Conservation (phyloP, 108 stramenopile species). For the Cyclotella kingstonii region DNA sequence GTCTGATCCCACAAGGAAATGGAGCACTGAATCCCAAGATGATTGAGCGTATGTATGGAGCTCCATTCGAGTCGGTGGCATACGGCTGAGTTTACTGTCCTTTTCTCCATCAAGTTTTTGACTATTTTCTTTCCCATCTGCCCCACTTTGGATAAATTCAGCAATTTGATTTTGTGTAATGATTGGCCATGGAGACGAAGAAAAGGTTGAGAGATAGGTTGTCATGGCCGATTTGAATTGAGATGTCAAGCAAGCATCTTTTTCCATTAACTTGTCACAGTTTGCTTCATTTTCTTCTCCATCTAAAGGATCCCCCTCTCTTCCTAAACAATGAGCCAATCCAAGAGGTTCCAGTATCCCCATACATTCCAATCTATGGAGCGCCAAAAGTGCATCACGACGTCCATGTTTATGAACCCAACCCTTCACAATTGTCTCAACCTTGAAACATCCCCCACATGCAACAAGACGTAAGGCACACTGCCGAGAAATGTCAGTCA, state of each 20-base stretch:
- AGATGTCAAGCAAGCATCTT: slow-evolving; percentile 23
- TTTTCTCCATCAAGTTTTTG: slow-evolving; percentile 6
- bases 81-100: slow-evolving; percentile 29
- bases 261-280: slow-evolving; percentile 27
- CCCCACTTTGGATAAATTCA: slow-evolving; percentile 8
- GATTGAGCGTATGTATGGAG: slow-evolving; percentile 76
- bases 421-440: slow-evolving; percentile 17
- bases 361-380: slow-evolving; percentile 34
- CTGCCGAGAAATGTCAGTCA: slow-evolving; percentile 40
- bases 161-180: slow-evolving; percentile 36
- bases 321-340: slow-evolving; percentile 12
- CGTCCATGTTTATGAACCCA: slow-evolving; percentile 33
- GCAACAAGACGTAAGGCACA: slow-evolving; percentile 30
- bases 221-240: slow-evolving; percentile 38
- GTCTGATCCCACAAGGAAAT: slow-evolving; percentile 78
- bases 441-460: slow-evolving; percentile 40
- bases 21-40: slow-evolving; percentile 82
- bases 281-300: slow-evolving; percentile 22
- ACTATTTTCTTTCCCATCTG: slow-evolving; percentile 5
- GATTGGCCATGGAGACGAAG: slow-evolving; percentile 39
- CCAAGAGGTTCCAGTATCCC: slow-evolving; percentile 35
- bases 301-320: slow-evolving; percentile 8
- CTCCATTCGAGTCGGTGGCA: slow-evolving; percentile 61
- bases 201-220: slow-evolving; percentile 26
- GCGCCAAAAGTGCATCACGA: slow-evolving; percentile 27